Base-by-base conservation (phyloP, 345 rosid genomes). In the Gossypium anomalum region DNA sequence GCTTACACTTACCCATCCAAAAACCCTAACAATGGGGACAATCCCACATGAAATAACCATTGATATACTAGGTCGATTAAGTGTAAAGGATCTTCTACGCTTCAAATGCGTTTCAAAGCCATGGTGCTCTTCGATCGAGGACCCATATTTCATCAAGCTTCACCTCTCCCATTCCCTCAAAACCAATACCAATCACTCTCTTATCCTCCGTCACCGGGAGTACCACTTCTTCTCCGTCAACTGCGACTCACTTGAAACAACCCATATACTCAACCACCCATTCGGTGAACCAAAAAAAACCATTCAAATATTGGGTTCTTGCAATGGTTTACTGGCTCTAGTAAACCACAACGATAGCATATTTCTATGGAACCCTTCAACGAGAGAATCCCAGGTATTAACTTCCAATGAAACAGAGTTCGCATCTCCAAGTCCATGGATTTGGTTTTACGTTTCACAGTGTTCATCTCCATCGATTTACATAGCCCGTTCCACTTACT, bases 281-380 rank as follows among this genome's bases (percentile, higher is more conserved):
- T 69, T 84, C 22, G 78, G 67, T 29, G 76, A 29, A 62, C 16
- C 9, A 43, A 47, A 80, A 23, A 75, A 75, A 43, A 78, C 81
- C 1, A 82, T 84, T 47, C 80, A 82, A 69, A 82, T 78, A 0
- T 41, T 83, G 11, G 87, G 87, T 1, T 83, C 85, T 13, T 82
- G 76, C 27, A 75, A 86, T 47, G 89, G 91, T 23, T 68, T 87
- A 64, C 49, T 86, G 2, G 82, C 77, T 61, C 52, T 86, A 53
- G 61, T 81, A 11, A 82, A 76, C 76, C 77, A 81, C 23, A 85
- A 78, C 7, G 81, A 78, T 7, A 81, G 81, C 47, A 47, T 83
- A 49, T 74, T 74, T 5, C 19, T 86, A 0, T 86, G 78, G 73
- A 86, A 88, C 47, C 80, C 82, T 17, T 72, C 85, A 5, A 82